Conservation (phyloP, 257 asterid genomes). For the Phtheirospermum japonicum region DNA sequence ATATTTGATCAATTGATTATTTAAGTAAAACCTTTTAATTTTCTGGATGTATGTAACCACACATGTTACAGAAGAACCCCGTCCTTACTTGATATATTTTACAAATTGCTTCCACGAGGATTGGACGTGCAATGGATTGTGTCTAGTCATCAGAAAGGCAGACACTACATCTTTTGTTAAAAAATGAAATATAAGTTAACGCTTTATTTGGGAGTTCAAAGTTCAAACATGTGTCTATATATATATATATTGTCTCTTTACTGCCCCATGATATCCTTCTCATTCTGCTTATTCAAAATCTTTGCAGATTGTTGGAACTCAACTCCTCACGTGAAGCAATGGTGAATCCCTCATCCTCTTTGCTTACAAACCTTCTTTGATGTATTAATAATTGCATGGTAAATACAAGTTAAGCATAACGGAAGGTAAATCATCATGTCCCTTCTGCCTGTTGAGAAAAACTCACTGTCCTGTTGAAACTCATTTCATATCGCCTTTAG, state of each 20-base stretch:
- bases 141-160: constrained; percentile 10
- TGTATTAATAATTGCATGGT: constrained; percentile 9
- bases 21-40: background rate
- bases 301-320: constrained; percentile 90
- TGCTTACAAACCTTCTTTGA: constrained; percentile 13
- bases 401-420: background rate
- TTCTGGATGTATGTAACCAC: too few species aligned
- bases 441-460: constrained; percentile 1
- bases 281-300: constrained; percentile 17
- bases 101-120: too few species aligned
- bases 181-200: constrained; percentile 9
- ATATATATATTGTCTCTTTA: constrained; percentile 20
- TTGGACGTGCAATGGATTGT: background rate
- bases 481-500: background rate
- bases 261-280: constrained; percentile 22
- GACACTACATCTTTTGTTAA: constrained; percentile 7
- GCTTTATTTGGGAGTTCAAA: too few species aligned
- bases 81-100: too few species aligned
- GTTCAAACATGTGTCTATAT: too few species aligned
- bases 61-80: too few species aligned
- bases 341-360: constrained; percentile 42
- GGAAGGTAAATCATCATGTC: background rate
- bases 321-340: constrained; percentile 74
- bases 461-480: constrained; percentile 11
- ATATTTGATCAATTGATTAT: background rate